These are phyloP conservation scores for Starmerella scarabaei DNA, from an alignment of 805 yeast species.

Conservation along the genomic window DNA sequence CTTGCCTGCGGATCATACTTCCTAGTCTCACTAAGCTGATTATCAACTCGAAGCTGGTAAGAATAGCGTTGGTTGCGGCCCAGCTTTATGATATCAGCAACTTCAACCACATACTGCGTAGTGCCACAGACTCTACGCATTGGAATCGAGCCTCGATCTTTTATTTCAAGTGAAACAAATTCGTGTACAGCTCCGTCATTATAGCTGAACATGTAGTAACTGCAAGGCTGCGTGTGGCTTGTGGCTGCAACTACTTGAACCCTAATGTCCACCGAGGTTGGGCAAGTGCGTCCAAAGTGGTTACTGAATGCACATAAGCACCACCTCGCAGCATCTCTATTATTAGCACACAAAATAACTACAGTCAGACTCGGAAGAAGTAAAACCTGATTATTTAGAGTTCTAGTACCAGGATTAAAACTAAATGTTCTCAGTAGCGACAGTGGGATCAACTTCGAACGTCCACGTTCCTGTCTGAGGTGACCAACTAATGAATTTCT, in stretches of 20 bases:
- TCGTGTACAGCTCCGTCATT: conserved; percentile 20
- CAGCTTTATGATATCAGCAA: conserved; percentile 13
- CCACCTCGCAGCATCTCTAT: too few species aligned
- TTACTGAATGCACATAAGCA: too few species aligned
- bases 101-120: conserved; percentile 14
- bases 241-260: too few species aligned
- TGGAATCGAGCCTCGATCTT: conserved; percentile 16
- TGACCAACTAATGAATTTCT: conserved; percentile 63
- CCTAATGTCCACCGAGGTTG: too few species aligned
- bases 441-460: conserved; percentile 23
- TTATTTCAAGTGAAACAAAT: conserved; percentile 25
- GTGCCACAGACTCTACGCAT: conserved; percentile 15
- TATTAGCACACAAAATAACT: too few species aligned
- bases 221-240: too few species aligned
- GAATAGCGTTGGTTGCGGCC: background rate
- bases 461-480: conserved; percentile 42
- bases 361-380: too few species aligned
- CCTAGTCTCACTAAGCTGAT: background rate
- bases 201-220: conserved; percentile 13
- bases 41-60: background rate
- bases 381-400: too few species aligned
- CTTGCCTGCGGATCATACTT: background rate
- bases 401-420: too few species aligned
- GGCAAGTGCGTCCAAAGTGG: too few species aligned
- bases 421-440: too few species aligned